Evolutionary conservation across 179 eudicot genomes (phyloP), one percentile per base, ranked within the genome.

Genomic region (Beta corolliflora): DNA sequence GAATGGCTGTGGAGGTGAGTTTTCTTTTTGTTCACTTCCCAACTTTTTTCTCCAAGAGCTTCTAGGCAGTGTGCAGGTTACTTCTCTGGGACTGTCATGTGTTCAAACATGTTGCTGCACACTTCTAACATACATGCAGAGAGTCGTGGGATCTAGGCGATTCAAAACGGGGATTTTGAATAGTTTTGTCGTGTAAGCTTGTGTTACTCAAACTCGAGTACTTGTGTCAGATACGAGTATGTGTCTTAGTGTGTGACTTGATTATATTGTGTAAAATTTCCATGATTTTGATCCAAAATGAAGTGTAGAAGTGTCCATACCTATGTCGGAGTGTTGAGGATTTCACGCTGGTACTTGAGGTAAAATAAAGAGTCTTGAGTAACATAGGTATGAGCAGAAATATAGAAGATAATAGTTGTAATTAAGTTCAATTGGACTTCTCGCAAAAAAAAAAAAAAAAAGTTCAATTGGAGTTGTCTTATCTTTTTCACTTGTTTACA

Each of bases 1-100:
- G 98, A 94, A 81, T 79, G 71, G 82, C 91, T 94, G 19, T 96
- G 99, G 99, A 91, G 98, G 99, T 96, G 79, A 83, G 82, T 71
- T 77, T 65, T 70, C 50, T 18, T 23, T 76, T 68, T 9, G 52
- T 23, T 10, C 53, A 54, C 78, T 45, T 55, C 79, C 12, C 65
- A 23, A 54, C 29, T 58, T 46, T 6, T 55, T 82, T 77, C 55
- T 66, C 18, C n/a, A 71, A 74, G 18, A 48, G 31, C 71, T 72
- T 71, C 46, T 10, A 72, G 53, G 46, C 63, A 44, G 66, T 29
- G 12, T 45, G 67, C 53, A 56, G 44, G 7, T 73, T 65, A 29
- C n/a, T 63, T 55, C 44, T 71, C 18, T 50, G 46, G 21, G 67
- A 31, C 19, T 72, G 52, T 58, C 16, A 45, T 54, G 58, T 64